phyloP scores from a whole-genome alignment of 1,139 yeast genomes.

The Taiozyma sp. region DNA sequence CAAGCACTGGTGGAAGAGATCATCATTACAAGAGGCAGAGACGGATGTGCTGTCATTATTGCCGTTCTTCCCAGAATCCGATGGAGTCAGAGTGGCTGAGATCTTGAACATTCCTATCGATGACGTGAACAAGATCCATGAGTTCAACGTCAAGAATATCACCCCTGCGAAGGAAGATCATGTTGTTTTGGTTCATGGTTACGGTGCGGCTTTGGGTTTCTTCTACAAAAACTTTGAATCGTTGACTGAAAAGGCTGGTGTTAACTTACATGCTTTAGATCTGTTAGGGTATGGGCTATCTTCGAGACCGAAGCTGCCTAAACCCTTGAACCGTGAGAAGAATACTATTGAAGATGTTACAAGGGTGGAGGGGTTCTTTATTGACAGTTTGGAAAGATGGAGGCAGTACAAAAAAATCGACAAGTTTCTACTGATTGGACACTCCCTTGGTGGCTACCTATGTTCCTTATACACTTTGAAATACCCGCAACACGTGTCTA shows the following conservation, averaged over 20 bases:
- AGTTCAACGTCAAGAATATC: constrained; percentile 36
- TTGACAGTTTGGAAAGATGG: constrained; percentile 85
- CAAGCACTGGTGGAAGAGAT: constrained; percentile 39
- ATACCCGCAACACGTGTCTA: constrained; percentile 63
- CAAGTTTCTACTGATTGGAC: constrained; percentile 77
- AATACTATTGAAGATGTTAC: constrained; percentile 32
- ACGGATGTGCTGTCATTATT: constrained; percentile 41
- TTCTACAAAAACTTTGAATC: constrained; percentile 73
- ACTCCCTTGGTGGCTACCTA: constrained; percentile 91
- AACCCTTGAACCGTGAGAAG: constrained; percentile 31
- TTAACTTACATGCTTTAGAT: constrained; percentile 71
- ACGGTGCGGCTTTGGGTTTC: constrained; percentile 89
- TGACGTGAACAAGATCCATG: constrained; percentile 49
- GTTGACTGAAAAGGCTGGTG: constrained; percentile 39
- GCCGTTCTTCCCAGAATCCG: constrained; percentile 56
- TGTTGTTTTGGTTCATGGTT: constrained; percentile 79
- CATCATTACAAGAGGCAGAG: constrained; percentile 37
- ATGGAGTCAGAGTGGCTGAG: constrained; percentile 44
- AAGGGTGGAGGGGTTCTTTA: constrained; percentile 60
- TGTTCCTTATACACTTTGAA: constrained; percentile 75
- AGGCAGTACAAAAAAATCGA: constrained; percentile 51
- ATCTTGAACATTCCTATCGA: constrained; percentile 48
- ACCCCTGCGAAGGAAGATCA: constrained; percentile 23
- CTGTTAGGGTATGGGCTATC: constrained; percentile 85
- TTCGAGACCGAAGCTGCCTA: constrained; percentile 25